phyloP scores from a whole-genome alignment of 306 rosid genomes.

The Prunus campanulata region DNA sequence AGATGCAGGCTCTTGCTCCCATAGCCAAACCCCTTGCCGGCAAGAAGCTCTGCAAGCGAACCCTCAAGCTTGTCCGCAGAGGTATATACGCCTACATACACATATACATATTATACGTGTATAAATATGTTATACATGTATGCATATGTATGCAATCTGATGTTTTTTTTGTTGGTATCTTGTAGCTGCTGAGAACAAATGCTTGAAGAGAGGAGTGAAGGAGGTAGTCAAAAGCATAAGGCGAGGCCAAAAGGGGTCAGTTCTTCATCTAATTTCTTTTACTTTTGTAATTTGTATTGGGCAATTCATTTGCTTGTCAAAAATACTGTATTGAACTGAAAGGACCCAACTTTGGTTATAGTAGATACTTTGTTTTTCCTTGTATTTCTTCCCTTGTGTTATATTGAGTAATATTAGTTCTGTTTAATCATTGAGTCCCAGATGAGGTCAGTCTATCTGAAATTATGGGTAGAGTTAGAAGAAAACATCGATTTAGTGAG shows the following conservation, averaged over 20 bases:
- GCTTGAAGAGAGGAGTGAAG: conserved; percentile 94
- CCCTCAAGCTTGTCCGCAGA: conserved; percentile 84
- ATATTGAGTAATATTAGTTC: background rate
- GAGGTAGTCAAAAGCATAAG: conserved; percentile 91
- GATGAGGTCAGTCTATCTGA: background rate
- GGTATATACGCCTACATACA: conserved; percentile 37
- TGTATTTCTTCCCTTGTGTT: background rate
- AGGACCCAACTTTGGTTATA: background rate
- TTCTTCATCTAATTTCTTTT: background rate
- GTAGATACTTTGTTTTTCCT: background rate
- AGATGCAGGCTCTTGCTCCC: conserved; percentile 64
- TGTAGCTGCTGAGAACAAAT: conserved; percentile 80
- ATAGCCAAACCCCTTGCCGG: conserved; percentile 96
- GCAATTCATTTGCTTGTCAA: background rate
- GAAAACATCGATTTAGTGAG: background rate
- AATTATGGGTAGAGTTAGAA: background rate
- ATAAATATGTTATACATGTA: too few species aligned
- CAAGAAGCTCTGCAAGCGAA: conserved; percentile 83
- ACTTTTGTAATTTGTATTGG: background rate
- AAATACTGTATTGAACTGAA: background rate
- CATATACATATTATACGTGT: background rate
- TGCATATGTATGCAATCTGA: background rate
- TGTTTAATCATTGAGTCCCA: background rate
- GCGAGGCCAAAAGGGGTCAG: conserved; percentile 89
- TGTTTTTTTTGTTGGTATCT: background rate